A percentile compares a stretch with the other conserved stretches of the same genome.
Conservation (phyloP, 352 stramenopile species). For the Synura sp. region DNA sequence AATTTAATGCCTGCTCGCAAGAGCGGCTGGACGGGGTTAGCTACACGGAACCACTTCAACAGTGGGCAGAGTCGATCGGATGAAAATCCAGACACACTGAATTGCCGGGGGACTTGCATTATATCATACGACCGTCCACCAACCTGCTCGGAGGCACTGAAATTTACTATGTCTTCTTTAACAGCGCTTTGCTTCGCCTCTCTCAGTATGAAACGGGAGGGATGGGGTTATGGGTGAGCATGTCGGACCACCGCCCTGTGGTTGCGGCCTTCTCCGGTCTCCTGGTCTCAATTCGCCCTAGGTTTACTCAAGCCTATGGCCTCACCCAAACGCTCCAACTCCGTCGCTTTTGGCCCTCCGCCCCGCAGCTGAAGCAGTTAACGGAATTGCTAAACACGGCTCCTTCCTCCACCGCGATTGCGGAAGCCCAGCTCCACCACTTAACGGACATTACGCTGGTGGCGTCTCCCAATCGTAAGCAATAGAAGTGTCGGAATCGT, state of each 20-base stretch:
- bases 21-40: not conserved
- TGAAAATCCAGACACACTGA: slow-evolving; percentile 24
- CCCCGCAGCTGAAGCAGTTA: too few relatives aligned
- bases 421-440: too few relatives aligned
- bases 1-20: slow-evolving; percentile 15
- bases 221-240: slow-evolving; percentile 14
- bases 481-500: too few relatives aligned
- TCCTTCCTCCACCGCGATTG: too few relatives aligned
- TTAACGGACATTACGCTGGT: too few relatives aligned
- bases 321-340: too few relatives aligned
- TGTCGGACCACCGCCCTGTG: slow-evolving; percentile 2
- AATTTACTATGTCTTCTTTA: slow-evolving; percentile 14
- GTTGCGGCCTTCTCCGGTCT: too few relatives aligned
- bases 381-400: too few relatives aligned
- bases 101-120: slow-evolving; percentile 3
- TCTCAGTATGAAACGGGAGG: slow-evolving; percentile 21
- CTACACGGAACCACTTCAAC: slow-evolving; percentile 21
- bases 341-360: too few relatives aligned
- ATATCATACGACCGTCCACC: slow-evolving; percentile 19
- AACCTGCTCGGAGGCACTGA: slow-evolving; percentile 22
- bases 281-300: too few relatives aligned
- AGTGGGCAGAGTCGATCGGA: slow-evolving; percentile 19
- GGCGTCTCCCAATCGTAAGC: too few relatives aligned
- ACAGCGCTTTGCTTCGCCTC: not conserved
- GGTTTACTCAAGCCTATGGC: too few relatives aligned